Evolutionary conservation across 2,329 filamentous ascomycete species (phyloP).

Genomic region (Paracoccidioides lutzii): DNA sequence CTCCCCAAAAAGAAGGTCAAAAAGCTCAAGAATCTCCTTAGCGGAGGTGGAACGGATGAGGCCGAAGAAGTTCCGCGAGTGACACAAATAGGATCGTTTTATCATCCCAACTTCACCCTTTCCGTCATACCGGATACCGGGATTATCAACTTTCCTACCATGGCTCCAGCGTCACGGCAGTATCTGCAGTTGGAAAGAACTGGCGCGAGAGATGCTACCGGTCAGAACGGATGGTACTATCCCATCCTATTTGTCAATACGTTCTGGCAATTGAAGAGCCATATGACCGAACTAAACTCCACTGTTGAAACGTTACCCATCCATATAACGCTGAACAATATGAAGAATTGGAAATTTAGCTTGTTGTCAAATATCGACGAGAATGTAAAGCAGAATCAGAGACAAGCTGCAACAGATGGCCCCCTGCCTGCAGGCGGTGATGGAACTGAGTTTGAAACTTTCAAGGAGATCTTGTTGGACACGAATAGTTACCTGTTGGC

Average conservation of each 20-base stretch:
- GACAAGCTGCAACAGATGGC: constrained; percentile 62
- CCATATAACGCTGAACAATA: constrained; percentile 69
- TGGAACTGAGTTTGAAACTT: constrained; percentile 87
- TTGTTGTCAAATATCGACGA: constrained; percentile 74
- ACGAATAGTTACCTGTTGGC: constrained; percentile 84
- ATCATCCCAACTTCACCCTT: constrained; percentile 87
- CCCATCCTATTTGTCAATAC: constrained; percentile 87
- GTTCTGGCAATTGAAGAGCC: constrained; percentile 87
- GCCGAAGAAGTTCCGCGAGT: constrained; percentile 45
- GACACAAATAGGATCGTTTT: constrained; percentile 70
- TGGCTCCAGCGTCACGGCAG: constrained; percentile 63
- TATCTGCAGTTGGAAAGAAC: constrained; percentile 69
- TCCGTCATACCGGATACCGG: constrained; percentile 75
- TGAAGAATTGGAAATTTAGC: constrained; percentile 81
- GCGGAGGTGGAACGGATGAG: constrained; percentile 34
- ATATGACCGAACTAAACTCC: constrained; percentile 85
- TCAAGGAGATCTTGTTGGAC: constrained; percentile 90
- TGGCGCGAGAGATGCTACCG: constrained; percentile 67
- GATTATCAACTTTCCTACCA: constrained; percentile 49
- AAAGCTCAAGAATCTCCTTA: constrained; percentile 77
- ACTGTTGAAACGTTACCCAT: constrained; percentile 73
- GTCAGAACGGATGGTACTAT: constrained; percentile 86
- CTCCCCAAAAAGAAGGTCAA: constrained; percentile 77
- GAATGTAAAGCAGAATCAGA: constrained; percentile 69
- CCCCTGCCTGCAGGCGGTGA: constrained; percentile 66